Base-by-base conservation (phyloP, 108 stramenopile genomes). In the Aurantiochytrium sp. region DNA sequence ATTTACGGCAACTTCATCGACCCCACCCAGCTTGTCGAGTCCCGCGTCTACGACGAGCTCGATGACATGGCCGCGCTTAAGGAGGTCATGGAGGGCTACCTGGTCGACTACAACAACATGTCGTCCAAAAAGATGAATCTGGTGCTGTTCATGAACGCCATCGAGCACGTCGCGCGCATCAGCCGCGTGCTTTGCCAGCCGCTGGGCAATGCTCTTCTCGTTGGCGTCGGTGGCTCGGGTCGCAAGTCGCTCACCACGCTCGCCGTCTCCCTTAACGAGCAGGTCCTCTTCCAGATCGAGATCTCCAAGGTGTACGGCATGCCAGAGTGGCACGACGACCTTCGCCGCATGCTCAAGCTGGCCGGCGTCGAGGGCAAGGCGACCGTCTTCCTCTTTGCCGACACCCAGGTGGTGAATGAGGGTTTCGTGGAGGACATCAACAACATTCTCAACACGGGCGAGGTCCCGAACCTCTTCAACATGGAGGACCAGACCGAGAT, bases 361-460 rank as follows among this genome's bases (percentile, higher is more conserved):
- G 93, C 94, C 1, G 94, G 93, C 4, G 91, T 85, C 31, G 88
- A 91, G n/a, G 36, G 48, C 50, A 90, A 88, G 86, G 88, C 91
- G 21, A 93, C 93, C 27, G 94, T 93, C 12, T 94, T 94, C 89
- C 87, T 94, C 37, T 91, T 94, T 73, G 89, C 92, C 52, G 94
- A 94, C 87, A 93, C 94, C 15, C 94, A 94, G 54, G 91, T 94
- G 34, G 90, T 93, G 87, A 85, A 89, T 31, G 94, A 94, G 89
- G 53, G 89, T 2, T 94, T 94, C 85, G 59, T 94, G 27, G 94
- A 94, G 89, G 94, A 94, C 81, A 90, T 94, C 34, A 94, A 94
- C 87, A 92, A 92, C 41, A 92, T 94, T 37, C 92, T 94, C 52
- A 94, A 94, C 85, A 93, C 89, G 45, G 94, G 94, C n/a, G 94